Conservation (phyloP, 306 rosid genomes). For the Sicyos baderoa region DNA sequence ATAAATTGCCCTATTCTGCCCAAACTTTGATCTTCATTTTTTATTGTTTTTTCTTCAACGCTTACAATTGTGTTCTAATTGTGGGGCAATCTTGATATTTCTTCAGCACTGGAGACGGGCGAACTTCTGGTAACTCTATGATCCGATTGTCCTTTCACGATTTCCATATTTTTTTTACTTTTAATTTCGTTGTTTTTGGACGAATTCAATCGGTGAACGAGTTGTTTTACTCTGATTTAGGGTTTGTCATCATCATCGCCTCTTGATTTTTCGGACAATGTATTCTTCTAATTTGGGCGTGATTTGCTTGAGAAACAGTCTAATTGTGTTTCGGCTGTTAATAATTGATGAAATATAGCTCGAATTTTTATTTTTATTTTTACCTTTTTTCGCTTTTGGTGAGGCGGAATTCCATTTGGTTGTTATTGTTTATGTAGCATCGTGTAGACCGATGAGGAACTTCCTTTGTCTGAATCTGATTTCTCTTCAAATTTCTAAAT, state of each 20-base stretch:
- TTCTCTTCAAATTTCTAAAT: neutral
- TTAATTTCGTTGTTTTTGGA: neutral
- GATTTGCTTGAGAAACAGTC: conserved; percentile 1
- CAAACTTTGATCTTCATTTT: neutral
- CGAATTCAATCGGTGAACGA: conserved; percentile 2
- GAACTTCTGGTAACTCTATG: conserved; percentile 11
- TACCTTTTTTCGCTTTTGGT: neutral
- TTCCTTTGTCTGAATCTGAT: neutral
- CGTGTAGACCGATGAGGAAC: neutral
- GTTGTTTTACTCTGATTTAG: neutral
- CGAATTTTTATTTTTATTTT: neutral
- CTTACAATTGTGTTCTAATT: too few species aligned
- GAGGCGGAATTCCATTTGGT: neutral
- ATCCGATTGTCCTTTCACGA: neutral
- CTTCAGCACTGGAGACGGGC: neutral
- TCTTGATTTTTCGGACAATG: neutral
- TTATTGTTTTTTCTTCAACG: neutral
- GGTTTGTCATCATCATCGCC: neutral
- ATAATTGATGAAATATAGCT: neutral
- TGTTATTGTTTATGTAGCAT: neutral
- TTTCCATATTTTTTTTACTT: neutral
- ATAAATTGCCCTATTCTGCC: neutral
- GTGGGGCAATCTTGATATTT: neutral
- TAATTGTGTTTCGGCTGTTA: conserved; percentile 7
- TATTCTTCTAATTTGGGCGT: neutral